Conservation (phyloP, 805 yeast genomes). For the Teunomyces aglyptinius region DNA sequence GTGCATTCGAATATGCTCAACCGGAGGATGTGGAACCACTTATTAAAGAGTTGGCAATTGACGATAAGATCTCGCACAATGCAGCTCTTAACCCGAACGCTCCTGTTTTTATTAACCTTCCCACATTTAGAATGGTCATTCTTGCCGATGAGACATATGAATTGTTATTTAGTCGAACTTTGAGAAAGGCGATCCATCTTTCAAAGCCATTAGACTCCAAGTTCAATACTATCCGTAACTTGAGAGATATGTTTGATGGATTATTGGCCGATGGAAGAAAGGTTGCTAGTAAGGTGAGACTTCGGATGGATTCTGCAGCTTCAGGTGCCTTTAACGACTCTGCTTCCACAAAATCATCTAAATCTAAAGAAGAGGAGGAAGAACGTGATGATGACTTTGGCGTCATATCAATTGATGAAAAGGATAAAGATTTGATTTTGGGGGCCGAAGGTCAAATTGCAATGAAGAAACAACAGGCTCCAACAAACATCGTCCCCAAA, state of each 20-base stretch:
- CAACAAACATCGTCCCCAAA: slow-evolving; percentile 2
- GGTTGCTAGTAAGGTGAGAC: slow-evolving; percentile 85
- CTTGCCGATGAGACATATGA: slow-evolving; percentile 94
- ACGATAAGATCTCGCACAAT: slow-evolving; percentile 53
- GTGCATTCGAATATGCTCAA: slow-evolving; percentile 88
- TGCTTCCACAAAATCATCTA: slow-evolving; percentile 28
- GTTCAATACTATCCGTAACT: slow-evolving; percentile 51
- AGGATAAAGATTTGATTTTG: slow-evolving; percentile 47
- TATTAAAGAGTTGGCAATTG: slow-evolving; percentile 37
- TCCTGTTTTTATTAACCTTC: slow-evolving; percentile 71
- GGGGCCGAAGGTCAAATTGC: slow-evolving; percentile 49
- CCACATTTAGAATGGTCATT: slow-evolving; percentile 92
- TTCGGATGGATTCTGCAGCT: slow-evolving; percentile 72
- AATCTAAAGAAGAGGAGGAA: slow-evolving; percentile 40
- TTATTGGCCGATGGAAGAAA: slow-evolving; percentile 88
- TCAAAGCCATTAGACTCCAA: slow-evolving; percentile 50
- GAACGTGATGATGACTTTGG: slow-evolving; percentile 48
- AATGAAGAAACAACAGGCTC: slow-evolving; percentile 5
- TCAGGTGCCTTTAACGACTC: slow-evolving; percentile 11
- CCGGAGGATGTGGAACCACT: slow-evolving; percentile 50
- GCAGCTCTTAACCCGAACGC: slow-evolving; percentile 79
- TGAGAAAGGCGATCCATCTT: slow-evolving; percentile 67
- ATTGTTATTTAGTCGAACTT: slow-evolving; percentile 68
- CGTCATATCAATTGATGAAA: slow-evolving; percentile 37
- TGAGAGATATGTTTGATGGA: slow-evolving; percentile 88